Evolutionary conservation across 257 asterid species (phyloP).

Genomic region (Jaltomata sinuosa): DNA sequence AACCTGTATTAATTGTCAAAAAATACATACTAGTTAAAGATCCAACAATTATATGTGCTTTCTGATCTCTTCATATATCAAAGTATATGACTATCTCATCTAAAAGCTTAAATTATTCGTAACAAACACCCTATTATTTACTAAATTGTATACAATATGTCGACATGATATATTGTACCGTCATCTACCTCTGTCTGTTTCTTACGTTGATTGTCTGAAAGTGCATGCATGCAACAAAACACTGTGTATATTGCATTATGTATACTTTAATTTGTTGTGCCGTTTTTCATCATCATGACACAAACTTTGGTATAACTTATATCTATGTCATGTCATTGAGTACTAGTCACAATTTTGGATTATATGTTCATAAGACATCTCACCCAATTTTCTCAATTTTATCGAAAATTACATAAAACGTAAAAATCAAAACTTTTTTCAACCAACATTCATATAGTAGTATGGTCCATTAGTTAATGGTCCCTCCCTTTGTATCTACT

Average conservation of each 20-base stretch:
- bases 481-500: background rate
- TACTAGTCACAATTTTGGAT: background rate
- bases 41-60: background rate
- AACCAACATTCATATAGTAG: background rate
- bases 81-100: background rate
- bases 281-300: background rate
- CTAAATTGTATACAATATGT: background rate
- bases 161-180: background rate
- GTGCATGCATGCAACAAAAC: conserved; percentile 1
- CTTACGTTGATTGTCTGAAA: background rate
- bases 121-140: background rate
- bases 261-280: background rate
- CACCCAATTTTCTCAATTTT: background rate
- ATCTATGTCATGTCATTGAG: background rate
- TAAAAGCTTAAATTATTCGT: background rate
- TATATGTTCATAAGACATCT: background rate
- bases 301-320: background rate
- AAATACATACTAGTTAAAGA: background rate
- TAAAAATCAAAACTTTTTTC: background rate
- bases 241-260: background rate
- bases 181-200: background rate
- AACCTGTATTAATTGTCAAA: too few species aligned
- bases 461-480: background rate
- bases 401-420: background rate
- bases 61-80: background rate